Percentiles rank a stretch among this genome's conserved stretches.
phyloP scores from a whole-genome alignment of 768 basidiomycete species.

The Trametes meyenii region DNA sequence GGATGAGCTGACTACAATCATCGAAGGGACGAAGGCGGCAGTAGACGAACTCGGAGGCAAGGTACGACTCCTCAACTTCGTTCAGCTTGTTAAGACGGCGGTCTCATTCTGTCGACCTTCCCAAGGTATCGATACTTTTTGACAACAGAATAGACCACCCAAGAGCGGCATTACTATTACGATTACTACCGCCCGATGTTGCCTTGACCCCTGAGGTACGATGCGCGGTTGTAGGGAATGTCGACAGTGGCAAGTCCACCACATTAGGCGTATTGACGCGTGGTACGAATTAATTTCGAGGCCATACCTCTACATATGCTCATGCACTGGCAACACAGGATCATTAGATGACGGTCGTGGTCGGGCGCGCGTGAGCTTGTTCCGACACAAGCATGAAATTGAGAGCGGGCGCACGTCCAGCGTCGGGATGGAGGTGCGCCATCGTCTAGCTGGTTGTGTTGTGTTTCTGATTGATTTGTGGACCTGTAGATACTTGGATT shows the following conservation, averaged over 20 bases:
- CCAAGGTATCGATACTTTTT: constrained; percentile 60
- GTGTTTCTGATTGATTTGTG: background rate
- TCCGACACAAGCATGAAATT: constrained; percentile 96
- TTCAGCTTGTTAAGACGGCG: background rate
- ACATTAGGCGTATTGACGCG: constrained; percentile 95
- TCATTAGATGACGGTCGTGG: constrained; percentile 82
- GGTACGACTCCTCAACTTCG: constrained; percentile 41
- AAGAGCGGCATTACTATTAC: constrained; percentile 62
- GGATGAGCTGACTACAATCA: constrained; percentile 54
- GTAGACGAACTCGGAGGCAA: constrained; percentile 84
- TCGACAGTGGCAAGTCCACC: constrained; percentile 92
- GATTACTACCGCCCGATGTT: constrained; percentile 76
- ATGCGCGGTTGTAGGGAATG: constrained; percentile 95
- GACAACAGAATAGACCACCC: constrained; percentile 50
- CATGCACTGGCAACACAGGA: constrained; percentile 42
- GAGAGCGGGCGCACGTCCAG: constrained; percentile 95
- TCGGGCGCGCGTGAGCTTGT: constrained; percentile 82
- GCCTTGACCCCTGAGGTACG: constrained; percentile 88
- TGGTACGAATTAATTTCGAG: constrained; percentile 46
- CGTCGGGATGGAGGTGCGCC: constrained; percentile 93
- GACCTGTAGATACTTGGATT: constrained; percentile 81
- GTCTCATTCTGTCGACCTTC: too few species aligned
- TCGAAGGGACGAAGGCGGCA: constrained; percentile 44
- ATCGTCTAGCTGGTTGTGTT: background rate
- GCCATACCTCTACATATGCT: background rate